A percentile compares a stretch with the other conserved stretches of the same genome.
Evolutionary conservation across 176 grass and related monocot genomes (phyloP).

Genomic region (Oryza longistaminata): DNA sequence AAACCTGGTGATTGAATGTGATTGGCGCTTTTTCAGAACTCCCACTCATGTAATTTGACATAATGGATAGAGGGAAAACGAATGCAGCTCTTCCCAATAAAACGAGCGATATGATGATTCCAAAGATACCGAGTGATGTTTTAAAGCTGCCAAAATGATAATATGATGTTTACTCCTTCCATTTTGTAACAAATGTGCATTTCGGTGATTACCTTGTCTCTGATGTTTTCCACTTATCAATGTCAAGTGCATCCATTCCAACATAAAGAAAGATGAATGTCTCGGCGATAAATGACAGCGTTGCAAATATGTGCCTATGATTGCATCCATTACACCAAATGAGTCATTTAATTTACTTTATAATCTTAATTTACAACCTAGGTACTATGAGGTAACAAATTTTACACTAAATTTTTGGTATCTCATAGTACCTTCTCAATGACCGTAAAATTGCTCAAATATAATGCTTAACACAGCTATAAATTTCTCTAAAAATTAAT

Average conservation of each 20-base stretch:
- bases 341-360: neutral
- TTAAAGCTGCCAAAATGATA: conserved; percentile 47
- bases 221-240: conserved; percentile 78
- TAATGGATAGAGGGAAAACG: conserved; percentile 69
- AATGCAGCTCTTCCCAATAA: conserved; percentile 72
- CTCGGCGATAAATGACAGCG: conserved; percentile 79
- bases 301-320: conserved; percentile 83
- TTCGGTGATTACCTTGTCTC: conserved; percentile 53
- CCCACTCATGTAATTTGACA: conserved; percentile 70
- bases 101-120: conserved; percentile 53
- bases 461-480: neutral
- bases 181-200: neutral
- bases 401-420: no score
- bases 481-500: neutral
- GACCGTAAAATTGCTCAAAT: neutral
- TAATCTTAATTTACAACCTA: neutral
- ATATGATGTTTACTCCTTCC: neutral
- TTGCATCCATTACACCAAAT: conserved; percentile 2
- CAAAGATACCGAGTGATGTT: conserved; percentile 61
- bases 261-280: conserved; percentile 94
- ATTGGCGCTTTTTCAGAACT: conserved; percentile 61
- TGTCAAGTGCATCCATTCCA: conserved; percentile 93
- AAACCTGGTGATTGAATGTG: conserved; percentile 88
- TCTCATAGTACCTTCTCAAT: no score
- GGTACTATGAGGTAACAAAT: no score